phyloP scores from a whole-genome alignment of 1,284 basidiomycete species.

The Farysia itapuensis region DNA sequence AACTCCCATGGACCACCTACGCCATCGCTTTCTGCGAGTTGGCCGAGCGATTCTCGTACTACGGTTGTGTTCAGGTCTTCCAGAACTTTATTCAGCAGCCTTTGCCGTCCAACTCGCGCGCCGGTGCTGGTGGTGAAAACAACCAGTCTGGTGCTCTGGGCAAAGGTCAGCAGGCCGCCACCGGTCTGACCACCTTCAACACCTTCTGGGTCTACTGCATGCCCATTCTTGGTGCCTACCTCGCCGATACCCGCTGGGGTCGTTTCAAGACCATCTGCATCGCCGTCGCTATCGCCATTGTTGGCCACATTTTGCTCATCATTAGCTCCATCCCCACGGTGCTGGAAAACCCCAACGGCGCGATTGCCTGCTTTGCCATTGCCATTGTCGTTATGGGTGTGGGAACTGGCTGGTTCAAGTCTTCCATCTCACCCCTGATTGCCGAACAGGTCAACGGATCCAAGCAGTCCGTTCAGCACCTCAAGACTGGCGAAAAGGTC shows the following conservation, averaged over 20 bases:
- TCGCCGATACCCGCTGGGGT: constrained; percentile 62
- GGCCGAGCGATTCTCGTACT: constrained; percentile 59
- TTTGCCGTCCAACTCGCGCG: constrained; percentile 35
- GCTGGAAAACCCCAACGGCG: constrained; percentile 65
- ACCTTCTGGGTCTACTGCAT: constrained; percentile 54
- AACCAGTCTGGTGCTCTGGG: constrained; percentile 52
- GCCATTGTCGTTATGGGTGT: constrained; percentile 58
- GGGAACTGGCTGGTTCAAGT: constrained; percentile 77
- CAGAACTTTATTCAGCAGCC: constrained; percentile 55
- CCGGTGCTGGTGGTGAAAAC: constrained; percentile 43
- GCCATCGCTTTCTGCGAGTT: constrained; percentile 57
- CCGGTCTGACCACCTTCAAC: constrained; percentile 57
- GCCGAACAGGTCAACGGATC: constrained; percentile 63
- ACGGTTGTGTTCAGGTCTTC: constrained; percentile 53
- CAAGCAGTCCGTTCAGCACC: constrained; percentile 52
- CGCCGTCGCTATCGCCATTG: constrained; percentile 60
- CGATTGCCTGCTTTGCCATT: constrained; percentile 68
- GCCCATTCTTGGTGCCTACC: constrained; percentile 57
- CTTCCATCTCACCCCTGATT: constrained; percentile 56
- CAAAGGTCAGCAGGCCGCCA: constrained; percentile 53
- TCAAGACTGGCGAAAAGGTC: constrained; percentile 71
- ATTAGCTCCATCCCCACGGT: constrained; percentile 72
- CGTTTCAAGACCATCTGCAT: constrained; percentile 63
- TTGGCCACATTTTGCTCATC: constrained; percentile 72
- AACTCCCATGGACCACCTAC: constrained; percentile 51